phyloP scores from a whole-genome alignment of 2,329 filamentous ascomycete genomes.

The Alternaria sp. region DNA sequence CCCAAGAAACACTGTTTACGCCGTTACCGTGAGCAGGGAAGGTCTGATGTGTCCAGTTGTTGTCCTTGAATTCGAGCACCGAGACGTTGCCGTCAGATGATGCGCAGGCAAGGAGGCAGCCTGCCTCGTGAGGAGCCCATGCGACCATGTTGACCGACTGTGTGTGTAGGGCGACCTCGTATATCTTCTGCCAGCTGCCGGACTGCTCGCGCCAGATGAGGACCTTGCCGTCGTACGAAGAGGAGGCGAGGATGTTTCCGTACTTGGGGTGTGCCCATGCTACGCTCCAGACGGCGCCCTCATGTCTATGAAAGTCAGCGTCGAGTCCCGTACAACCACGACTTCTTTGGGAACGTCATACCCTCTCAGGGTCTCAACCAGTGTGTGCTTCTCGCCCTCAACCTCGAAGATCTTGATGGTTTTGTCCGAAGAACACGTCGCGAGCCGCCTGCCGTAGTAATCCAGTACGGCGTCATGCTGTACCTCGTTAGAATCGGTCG shows the following conservation, averaged over 20 bases:
- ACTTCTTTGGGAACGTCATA: constrained; percentile 54
- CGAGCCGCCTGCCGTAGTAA: constrained; percentile 95
- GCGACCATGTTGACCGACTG: constrained; percentile 95
- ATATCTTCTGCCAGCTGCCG: constrained; percentile 72
- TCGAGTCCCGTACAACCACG: background rate
- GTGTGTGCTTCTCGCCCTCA: constrained; percentile 86
- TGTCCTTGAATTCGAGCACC: constrained; percentile 96
- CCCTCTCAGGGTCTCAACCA: constrained; percentile 95
- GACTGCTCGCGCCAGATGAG: constrained; percentile 94
- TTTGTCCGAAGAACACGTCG: constrained; percentile 96
- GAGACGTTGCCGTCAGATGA: constrained; percentile 92
- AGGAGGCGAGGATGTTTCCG: constrained; percentile 94
- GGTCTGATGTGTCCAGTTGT: constrained; percentile 85
- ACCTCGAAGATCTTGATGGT: constrained; percentile 99
- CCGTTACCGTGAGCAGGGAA: constrained; percentile 93
- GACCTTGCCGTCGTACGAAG: constrained; percentile 96
- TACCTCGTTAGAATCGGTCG: constrained; percentile 51
- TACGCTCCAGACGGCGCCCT: constrained; percentile 97
- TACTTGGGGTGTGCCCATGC: constrained; percentile 97
- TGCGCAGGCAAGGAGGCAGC: constrained; percentile 92
- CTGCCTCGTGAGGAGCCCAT: constrained; percentile 96
- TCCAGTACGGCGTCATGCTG: constrained; percentile 97
- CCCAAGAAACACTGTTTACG: constrained; percentile 96
- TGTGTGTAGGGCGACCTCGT: constrained; percentile 92
- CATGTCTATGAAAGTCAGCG: constrained; percentile 69